Evolutionary conservation across 257 asterid genomes (phyloP).

Genomic region (Solanum peruvianum): DNA sequence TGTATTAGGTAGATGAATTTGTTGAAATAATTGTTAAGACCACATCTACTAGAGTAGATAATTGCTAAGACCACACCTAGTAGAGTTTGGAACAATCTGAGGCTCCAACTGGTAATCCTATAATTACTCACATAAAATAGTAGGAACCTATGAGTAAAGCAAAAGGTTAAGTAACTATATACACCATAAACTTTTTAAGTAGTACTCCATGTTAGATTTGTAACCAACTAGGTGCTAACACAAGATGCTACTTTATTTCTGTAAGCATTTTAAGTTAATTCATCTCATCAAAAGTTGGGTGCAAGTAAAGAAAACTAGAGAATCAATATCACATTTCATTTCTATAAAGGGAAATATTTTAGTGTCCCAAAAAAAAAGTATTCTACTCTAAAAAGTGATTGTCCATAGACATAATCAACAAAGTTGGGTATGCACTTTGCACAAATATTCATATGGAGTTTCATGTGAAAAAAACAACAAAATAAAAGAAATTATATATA

Average conservation of each 20-base stretch:
- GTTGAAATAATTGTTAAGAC: too few species aligned
- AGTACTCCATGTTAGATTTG: neutral
- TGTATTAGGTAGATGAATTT: too few species aligned
- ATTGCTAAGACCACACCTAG: too few species aligned
- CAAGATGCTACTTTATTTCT: neutral
- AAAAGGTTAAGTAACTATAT: neutral
- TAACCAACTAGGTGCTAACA: neutral
- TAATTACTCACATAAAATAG: neutral
- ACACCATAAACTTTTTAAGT: neutral
- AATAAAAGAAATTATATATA: slow-evolving; percentile 12
- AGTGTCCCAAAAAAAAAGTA: slow-evolving; percentile 5
- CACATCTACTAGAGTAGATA: too few species aligned
- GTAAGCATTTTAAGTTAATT: neutral
- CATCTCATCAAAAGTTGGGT: slow-evolving; percentile 11
- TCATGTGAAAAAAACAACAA: slow-evolving; percentile 9
- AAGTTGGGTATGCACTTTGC: slow-evolving; percentile 20
- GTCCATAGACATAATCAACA: slow-evolving; percentile 7
- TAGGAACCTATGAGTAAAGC: neutral
- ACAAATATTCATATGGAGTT: slow-evolving; percentile 21
- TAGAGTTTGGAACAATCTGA: too few species aligned
- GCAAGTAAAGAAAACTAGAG: slow-evolving; percentile 5
- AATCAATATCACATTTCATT: slow-evolving; percentile 14
- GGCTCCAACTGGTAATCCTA: too few species aligned
- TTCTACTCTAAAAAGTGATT: slow-evolving; percentile 13
- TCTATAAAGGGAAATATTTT: slow-evolving; percentile 22